A percentile compares a stretch with the other conserved stretches of the same genome.
phyloP scores from a whole-genome alignment of 2,329 filamentous ascomycete species.

The Biscogniauxia sp. region DNA sequence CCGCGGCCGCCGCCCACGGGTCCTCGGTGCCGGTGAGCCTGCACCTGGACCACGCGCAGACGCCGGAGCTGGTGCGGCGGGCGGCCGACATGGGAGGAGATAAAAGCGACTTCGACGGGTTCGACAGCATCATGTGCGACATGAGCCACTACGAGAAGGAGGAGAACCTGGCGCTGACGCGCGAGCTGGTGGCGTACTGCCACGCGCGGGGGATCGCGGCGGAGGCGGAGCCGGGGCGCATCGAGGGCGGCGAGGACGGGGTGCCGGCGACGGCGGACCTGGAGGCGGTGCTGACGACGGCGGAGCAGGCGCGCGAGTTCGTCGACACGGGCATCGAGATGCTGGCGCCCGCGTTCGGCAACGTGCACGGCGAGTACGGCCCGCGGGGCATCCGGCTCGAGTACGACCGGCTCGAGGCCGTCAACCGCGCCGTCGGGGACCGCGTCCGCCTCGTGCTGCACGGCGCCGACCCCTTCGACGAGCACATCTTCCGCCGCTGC shows the following conservation, averaged over 20 bases:
- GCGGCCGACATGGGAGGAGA: slow-evolving; percentile 60
- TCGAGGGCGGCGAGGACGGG: slow-evolving; percentile 66
- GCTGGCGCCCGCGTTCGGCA: slow-evolving; percentile 67
- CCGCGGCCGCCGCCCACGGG: slow-evolving; percentile 53
- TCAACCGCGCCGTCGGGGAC: slow-evolving; percentile 44
- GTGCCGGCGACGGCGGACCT: slow-evolving; percentile 52
- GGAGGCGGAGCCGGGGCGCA: slow-evolving; percentile 69
- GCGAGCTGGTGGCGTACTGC: slow-evolving; percentile 61
- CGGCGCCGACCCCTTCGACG: slow-evolving; percentile 46
- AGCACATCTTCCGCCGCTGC: slow-evolving; percentile 43
- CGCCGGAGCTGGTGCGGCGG: slow-evolving; percentile 57
- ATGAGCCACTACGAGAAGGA: slow-evolving; percentile 72
- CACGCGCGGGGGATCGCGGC: slow-evolving; percentile 64
- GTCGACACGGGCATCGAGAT: slow-evolving; percentile 66
- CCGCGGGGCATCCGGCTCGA: slow-evolving; percentile 39
- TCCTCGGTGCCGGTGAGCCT: slow-evolving; percentile 60
- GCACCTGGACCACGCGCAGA: slow-evolving; percentile 67
- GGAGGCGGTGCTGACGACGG: slow-evolving; percentile 54
- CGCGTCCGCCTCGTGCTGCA: slow-evolving; percentile 46
- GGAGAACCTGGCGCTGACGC: slow-evolving; percentile 65
- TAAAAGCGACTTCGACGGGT: slow-evolving; percentile 48
- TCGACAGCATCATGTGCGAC: slow-evolving; percentile 74
- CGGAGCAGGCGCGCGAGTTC: slow-evolving; percentile 63
- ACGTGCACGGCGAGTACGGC: slow-evolving; percentile 68
- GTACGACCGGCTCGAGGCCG: slow-evolving; percentile 33